phyloP scores from a whole-genome alignment of 805 yeast genomes.

The Candida peoriensis region DNA sequence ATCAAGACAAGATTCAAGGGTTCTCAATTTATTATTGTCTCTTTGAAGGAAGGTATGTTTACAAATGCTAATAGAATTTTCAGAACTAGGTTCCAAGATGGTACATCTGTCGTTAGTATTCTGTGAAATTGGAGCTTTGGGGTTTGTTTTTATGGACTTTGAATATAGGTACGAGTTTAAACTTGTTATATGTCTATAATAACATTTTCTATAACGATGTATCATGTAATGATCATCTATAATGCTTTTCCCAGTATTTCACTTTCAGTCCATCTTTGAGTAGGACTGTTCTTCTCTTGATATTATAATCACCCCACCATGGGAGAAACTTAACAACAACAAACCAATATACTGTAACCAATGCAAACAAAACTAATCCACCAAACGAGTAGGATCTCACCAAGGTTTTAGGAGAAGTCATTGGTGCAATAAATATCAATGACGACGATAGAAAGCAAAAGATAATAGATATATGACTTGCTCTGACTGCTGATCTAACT shows the following conservation, averaged over 20 bases:
- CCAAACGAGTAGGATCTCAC: slow-evolving; percentile 12
- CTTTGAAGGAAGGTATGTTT: slow-evolving; percentile 97
- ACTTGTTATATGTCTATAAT: too few relatives aligned
- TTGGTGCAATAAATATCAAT: slow-evolving; percentile 9
- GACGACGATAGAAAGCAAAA: slow-evolving; percentile 11
- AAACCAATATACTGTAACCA: slow-evolving; percentile 31
- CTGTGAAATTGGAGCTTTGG: slow-evolving; percentile 36
- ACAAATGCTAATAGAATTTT: slow-evolving; percentile 94
- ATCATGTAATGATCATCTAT: too few relatives aligned
- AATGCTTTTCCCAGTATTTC: slow-evolving; percentile 7
- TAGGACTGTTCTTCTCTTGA: slow-evolving; percentile 6
- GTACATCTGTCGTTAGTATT: slow-evolving; percentile 85
- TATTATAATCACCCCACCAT: slow-evolving; percentile 6
- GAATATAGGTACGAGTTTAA: too few relatives aligned
- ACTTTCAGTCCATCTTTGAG: slow-evolving; percentile 7
- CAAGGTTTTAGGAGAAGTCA: slow-evolving; percentile 8
- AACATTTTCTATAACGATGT: too few relatives aligned
- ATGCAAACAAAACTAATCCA: slow-evolving; percentile 40
- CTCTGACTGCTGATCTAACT: slow-evolving; percentile 43
- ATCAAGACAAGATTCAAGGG: slow-evolving; percentile 94
- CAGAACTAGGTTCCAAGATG: slow-evolving; percentile 92
- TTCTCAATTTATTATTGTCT: slow-evolving; percentile 93
- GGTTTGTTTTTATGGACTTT: too few relatives aligned
- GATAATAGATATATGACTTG: slow-evolving; percentile 28
- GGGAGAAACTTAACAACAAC: slow-evolving; percentile 12